These are phyloP conservation scores for Alloteropsis angusta DNA, from an alignment of 202 grass and related monocot genomes.

Conservation along the genomic window DNA sequence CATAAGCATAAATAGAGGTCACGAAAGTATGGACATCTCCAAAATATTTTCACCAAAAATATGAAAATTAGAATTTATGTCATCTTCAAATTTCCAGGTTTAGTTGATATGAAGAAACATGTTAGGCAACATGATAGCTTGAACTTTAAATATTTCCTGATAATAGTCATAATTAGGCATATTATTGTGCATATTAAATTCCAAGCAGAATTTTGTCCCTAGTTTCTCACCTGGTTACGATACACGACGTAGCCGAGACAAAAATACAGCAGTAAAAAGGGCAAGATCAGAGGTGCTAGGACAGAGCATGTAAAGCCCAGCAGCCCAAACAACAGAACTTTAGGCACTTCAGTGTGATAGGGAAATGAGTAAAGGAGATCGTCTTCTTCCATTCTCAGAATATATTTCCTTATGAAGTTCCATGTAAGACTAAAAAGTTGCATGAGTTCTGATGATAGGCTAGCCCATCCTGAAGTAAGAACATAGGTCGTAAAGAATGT, in stretches of 20 bases:
- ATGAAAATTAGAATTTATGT: neutral
- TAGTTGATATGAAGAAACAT: neutral
- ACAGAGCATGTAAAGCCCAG: constrained; percentile 64
- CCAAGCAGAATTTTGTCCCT: neutral
- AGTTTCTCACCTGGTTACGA: constrained; percentile 70
- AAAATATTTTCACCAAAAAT: neutral
- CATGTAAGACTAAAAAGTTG: constrained; percentile 57
- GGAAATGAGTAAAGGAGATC: constrained; percentile 50
- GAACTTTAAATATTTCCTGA: neutral
- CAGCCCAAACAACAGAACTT: constrained; percentile 49
- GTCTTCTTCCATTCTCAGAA: constrained; percentile 40
- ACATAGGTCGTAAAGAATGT: constrained; percentile 81
- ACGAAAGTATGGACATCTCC: neutral
- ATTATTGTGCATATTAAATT: neutral
- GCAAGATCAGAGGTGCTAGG: constrained; percentile 60
- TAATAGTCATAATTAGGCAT: neutral
- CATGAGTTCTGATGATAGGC: constrained; percentile 60
- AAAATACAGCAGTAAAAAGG: constrained; percentile 69
- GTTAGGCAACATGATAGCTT: neutral
- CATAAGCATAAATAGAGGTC: neutral
- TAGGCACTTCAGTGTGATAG: constrained; percentile 73
- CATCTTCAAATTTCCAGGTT: neutral
- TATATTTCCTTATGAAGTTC: constrained; percentile 55
- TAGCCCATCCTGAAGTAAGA: constrained; percentile 74
- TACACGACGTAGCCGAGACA: constrained; percentile 75